Conservation (phyloP, 78 protist genomes). For the Dictyostelium capitatum region DNA sequence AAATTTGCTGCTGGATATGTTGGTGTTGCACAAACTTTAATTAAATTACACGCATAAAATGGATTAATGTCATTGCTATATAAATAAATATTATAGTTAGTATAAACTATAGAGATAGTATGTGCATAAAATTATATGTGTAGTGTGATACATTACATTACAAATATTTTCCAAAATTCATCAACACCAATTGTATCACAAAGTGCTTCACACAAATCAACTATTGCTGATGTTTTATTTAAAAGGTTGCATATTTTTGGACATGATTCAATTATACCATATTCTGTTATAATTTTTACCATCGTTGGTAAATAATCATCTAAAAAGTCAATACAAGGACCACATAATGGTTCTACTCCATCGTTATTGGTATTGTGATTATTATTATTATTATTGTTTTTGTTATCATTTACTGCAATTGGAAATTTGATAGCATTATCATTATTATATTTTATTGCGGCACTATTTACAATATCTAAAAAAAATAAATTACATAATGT, state of each 20-base stretch:
- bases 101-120: no score
- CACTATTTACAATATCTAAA: no score
- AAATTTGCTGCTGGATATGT: slow-evolving; percentile 46
- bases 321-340: slow-evolving; percentile 32
- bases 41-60: slow-evolving; percentile 70
- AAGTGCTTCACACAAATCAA: slow-evolving; percentile 9
- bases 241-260: slow-evolving; percentile 42
- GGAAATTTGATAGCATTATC: background rate
- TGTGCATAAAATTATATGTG: no score
- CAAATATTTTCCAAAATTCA: slow-evolving; percentile 60
- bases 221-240: background rate
- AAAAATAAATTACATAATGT: no score
- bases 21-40: slow-evolving; percentile 26
- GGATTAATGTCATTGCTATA: slow-evolving; percentile 58
- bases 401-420: background rate
- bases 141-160: slow-evolving; percentile 24
- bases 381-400: background rate
- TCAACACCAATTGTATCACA: slow-evolving; percentile 49
- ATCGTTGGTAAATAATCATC: slow-evolving; percentile 31
- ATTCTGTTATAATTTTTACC: slow-evolving; percentile 35
- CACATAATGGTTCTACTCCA: background rate
- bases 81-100: background rate
- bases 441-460: background rate
- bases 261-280: slow-evolving; percentile 58
- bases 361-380: background rate